phyloP scores from a whole-genome alignment of 495 filamentous ascomycete genomes.

The Tirmania nivea region DNA sequence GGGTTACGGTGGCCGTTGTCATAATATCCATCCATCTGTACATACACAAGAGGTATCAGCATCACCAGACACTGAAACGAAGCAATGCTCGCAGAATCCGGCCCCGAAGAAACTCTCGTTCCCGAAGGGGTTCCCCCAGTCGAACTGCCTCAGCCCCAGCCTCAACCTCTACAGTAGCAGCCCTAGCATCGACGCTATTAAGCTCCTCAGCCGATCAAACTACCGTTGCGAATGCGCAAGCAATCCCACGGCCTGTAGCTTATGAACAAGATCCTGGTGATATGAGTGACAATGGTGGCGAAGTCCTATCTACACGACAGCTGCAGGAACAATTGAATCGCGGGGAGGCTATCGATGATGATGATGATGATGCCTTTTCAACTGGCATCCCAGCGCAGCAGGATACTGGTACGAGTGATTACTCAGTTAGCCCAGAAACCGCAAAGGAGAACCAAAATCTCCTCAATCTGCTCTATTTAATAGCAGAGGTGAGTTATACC shows the following conservation, averaged over 20 bases:
- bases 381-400: neutral
- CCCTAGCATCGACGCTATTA: too few species aligned
- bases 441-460: constrained; percentile 33
- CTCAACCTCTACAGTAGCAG: too few species aligned
- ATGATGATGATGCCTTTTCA: constrained; percentile 3
- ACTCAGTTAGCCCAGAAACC: constrained; percentile 8
- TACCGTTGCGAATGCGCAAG: too few species aligned
- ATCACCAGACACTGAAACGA: constrained; percentile 12
- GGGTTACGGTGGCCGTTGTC: constrained; percentile 7
- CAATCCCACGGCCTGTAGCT: too few species aligned
- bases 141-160: neutral
- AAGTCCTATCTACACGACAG: neutral
- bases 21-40: constrained; percentile 12
- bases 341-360: constrained; percentile 4
- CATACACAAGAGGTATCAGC: constrained; percentile 1
- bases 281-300: neutral
- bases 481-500: constrained; percentile 27
- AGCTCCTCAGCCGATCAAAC: too few species aligned
- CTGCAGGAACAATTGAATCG: constrained; percentile 4
- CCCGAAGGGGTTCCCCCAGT: neutral
- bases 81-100: constrained; percentile 13
- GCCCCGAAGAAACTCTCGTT: constrained; percentile 1
- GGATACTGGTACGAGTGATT: constrained; percentile 2
- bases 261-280: too few species aligned
- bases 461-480: constrained; percentile 35